phyloP scores from a whole-genome alignment of 345 rosid genomes.

The Populus nigra region DNA sequence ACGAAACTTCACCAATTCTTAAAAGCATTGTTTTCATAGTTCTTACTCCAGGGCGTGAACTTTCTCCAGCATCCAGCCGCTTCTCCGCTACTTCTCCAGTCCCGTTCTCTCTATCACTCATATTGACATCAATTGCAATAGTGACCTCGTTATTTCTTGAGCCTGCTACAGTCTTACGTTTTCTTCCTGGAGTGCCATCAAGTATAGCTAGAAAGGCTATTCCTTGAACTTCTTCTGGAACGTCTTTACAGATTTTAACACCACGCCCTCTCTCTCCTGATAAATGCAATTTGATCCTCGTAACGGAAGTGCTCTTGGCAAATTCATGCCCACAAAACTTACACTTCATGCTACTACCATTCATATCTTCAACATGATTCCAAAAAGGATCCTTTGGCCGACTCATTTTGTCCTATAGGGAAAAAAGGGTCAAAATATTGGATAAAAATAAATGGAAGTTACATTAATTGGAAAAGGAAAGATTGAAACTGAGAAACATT shows the following conservation, averaged over 20 bases:
- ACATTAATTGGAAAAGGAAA: no score
- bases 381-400: neutral
- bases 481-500: no score
- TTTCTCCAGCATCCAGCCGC: no score
- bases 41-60: no score
- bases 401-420: no score
- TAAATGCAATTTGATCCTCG: neutral
- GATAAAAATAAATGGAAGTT: no score
- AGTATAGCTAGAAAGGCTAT: neutral
- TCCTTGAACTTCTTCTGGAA: neutral
- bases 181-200: neutral
- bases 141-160: neutral
- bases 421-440: no score
- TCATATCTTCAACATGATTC: neutral
- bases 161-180: neutral
- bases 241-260: neutral
- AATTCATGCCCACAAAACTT: neutral
- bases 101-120: no score
- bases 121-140: no score
- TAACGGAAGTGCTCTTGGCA: neutral
- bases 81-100: no score
- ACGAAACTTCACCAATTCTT: no score
- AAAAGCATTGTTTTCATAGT: no score
- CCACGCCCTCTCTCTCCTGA: neutral
- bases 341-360: neutral